These are phyloP conservation scores for Aspergillus brasiliensis DNA, from an alignment of 2,329 filamentous ascomycete genomes.

Conservation along the genomic window DNA sequence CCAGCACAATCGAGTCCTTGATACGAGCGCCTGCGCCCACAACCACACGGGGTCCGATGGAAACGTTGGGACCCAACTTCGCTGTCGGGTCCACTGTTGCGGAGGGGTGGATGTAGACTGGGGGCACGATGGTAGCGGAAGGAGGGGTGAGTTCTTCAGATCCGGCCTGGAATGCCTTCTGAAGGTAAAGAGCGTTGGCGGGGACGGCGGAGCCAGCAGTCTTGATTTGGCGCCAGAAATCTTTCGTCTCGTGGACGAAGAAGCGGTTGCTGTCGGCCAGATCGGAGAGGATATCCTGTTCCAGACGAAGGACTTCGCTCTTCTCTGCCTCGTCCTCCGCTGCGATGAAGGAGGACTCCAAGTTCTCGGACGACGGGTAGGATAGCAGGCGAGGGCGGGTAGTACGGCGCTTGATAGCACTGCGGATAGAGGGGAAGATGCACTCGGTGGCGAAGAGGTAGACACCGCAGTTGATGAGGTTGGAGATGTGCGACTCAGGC, in stretches of 20 bases:
- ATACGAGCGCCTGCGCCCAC: constrained; percentile 86
- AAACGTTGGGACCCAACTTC: constrained; percentile 96
- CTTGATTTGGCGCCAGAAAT: constrained; percentile 99
- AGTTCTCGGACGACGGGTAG: constrained; percentile 95
- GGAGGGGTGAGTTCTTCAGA: constrained; percentile 80
- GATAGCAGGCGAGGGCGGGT: constrained; percentile 87
- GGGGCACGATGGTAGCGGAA: constrained; percentile 83
- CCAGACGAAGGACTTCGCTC: constrained; percentile 86
- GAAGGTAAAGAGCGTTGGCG: constrained; percentile 93
- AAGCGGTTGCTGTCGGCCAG: constrained; percentile 97
- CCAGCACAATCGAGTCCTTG: constrained; percentile 94
- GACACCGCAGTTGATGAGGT: constrained; percentile 98
- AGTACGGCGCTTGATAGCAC: constrained; percentile 90
- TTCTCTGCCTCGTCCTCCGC: constrained; percentile 73
- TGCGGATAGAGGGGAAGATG: constrained; percentile 94
- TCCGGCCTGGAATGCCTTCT: constrained; percentile 83
- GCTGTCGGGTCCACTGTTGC: constrained; percentile 90
- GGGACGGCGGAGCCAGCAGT: constrained; percentile 95
- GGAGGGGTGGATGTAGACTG: constrained; percentile 92
- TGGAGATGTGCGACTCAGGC: constrained; percentile 94
- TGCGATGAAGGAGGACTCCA: constrained; percentile 68
- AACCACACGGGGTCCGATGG: constrained; percentile 83
- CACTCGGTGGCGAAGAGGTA: constrained; percentile 95
- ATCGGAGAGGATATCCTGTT: constrained; percentile 95
- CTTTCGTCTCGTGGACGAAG: constrained; percentile 97